Evolutionary conservation across 139 green algal species (phyloP).

Genomic region (Penium margaritaceum): DNA sequence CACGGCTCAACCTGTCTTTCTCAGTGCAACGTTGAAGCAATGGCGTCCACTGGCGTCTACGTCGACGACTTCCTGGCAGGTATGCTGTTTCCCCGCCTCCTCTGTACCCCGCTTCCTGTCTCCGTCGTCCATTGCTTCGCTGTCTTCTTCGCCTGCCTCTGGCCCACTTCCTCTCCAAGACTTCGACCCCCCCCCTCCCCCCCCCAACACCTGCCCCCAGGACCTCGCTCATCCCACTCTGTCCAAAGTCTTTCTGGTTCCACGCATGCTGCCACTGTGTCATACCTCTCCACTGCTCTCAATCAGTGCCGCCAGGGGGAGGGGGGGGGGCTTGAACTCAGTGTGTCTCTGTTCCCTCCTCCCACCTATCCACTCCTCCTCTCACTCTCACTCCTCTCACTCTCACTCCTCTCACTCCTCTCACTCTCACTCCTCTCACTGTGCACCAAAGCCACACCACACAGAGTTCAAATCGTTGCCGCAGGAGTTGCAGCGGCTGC

Average conservation of each 20-base stretch:
- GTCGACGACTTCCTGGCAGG: conserved; percentile 3
- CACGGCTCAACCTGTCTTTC: too few species aligned
- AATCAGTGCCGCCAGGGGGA: too few species aligned
- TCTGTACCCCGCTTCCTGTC: background rate
- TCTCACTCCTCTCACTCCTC: too few species aligned
- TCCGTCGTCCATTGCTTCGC: background rate
- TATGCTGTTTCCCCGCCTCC: background rate
- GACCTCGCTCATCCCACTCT: background rate
- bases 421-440: too few species aligned
- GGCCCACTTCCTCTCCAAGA: background rate
- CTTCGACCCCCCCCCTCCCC: background rate
- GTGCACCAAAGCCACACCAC: too few species aligned
- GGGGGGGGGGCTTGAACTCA: too few species aligned
- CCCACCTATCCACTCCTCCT: too few species aligned
- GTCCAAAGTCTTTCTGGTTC: too few species aligned
- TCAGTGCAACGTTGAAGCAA: too few species aligned
- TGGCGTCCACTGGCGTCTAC: background rate
- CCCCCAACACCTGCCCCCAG: background rate
- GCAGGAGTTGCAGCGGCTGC: conserved; percentile 11
- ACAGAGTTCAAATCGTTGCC: background rate
- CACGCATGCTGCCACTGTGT: background rate
- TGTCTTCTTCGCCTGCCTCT: background rate
- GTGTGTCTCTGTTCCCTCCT: too few species aligned
- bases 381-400: too few species aligned
- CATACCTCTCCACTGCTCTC: background rate